Percentiles rank a stretch among this genome's conserved stretches.
Evolutionary conservation across 2,329 filamentous ascomycete genomes (phyloP).

Genomic region (Lachnellula occidentalis): DNA sequence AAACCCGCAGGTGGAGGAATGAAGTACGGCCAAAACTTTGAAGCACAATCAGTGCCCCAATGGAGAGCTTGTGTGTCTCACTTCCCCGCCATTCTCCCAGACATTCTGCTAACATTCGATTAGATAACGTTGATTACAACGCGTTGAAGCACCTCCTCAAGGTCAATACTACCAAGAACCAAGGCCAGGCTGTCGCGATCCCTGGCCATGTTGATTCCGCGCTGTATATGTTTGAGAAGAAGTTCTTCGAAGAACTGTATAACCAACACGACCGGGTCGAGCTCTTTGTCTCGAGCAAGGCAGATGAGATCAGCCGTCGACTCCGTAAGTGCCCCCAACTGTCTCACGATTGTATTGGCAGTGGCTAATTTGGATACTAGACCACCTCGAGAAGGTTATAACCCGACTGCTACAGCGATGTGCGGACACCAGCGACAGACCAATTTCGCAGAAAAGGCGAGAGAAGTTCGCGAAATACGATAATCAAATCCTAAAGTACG

Average conservation of each 20-base stretch:
- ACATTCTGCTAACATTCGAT: constrained; percentile 9
- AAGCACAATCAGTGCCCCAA: constrained; percentile 71
- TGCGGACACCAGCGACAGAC: constrained; percentile 17
- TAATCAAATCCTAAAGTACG: constrained; percentile 26
- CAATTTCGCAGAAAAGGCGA: constrained; percentile 22
- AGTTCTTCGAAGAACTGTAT: constrained; percentile 65
- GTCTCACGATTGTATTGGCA: neutral
- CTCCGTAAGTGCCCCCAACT: constrained; percentile 46
- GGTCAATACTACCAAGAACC: constrained; percentile 65
- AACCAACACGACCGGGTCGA: constrained; percentile 72
- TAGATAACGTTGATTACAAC: constrained; percentile 87
- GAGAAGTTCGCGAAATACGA: constrained; percentile 29
- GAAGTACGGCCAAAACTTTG: constrained; percentile 74
- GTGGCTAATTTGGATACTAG: constrained; percentile 15
- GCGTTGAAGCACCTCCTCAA: constrained; percentile 83
- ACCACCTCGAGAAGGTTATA: constrained; percentile 21
- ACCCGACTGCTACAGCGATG: constrained; percentile 23
- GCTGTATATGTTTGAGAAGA: constrained; percentile 60
- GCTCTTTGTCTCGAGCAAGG: constrained; percentile 74
- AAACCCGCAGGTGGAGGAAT: constrained; percentile 37
- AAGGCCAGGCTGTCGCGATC: constrained; percentile 66
- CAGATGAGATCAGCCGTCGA: constrained; percentile 68
- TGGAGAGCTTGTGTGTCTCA: constrained; percentile 65
- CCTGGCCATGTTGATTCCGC: constrained; percentile 61
- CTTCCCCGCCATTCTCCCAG: neutral